These are phyloP conservation scores for Arctium lappa DNA, from an alignment of 129 eudicot species.

Conservation along the genomic window DNA sequence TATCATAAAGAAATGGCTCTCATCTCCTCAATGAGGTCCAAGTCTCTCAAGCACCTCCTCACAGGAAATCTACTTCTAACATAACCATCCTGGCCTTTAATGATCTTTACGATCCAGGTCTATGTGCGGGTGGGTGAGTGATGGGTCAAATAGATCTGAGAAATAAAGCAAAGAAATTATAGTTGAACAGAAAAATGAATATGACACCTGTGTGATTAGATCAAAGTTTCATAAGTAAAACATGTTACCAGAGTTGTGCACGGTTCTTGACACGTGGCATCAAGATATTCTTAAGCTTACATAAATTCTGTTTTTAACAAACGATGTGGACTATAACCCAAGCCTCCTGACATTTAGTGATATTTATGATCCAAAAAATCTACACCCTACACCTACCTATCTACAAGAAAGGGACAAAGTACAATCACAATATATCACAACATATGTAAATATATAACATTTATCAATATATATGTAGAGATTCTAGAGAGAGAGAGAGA, in stretches of 20 bases:
- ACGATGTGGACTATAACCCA: neutral
- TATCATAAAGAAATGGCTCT: neutral
- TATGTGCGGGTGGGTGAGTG: neutral
- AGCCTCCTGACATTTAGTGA: neutral
- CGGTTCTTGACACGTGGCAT: neutral
- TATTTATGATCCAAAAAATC: neutral
- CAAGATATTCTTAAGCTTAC: neutral
- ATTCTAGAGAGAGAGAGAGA: neutral
- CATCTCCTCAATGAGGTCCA: neutral
- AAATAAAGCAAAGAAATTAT: neutral
- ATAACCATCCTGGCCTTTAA: neutral
- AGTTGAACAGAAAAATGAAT: neutral
- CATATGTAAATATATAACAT: neutral
- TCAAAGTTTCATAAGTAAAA: neutral
- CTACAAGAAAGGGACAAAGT: neutral
- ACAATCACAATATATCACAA: neutral
- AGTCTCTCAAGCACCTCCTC: neutral
- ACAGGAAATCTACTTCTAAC: neutral
- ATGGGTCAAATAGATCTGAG: neutral
- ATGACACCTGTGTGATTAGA: neutral
- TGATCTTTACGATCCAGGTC: neutral
- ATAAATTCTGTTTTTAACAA: neutral
- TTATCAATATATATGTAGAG: neutral
- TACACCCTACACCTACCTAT: neutral
- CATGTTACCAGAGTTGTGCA: neutral